These are phyloP conservation scores for Xylariales sp. DNA, from an alignment of 2,329 filamentous ascomycete species.

Conservation along the genomic window DNA sequence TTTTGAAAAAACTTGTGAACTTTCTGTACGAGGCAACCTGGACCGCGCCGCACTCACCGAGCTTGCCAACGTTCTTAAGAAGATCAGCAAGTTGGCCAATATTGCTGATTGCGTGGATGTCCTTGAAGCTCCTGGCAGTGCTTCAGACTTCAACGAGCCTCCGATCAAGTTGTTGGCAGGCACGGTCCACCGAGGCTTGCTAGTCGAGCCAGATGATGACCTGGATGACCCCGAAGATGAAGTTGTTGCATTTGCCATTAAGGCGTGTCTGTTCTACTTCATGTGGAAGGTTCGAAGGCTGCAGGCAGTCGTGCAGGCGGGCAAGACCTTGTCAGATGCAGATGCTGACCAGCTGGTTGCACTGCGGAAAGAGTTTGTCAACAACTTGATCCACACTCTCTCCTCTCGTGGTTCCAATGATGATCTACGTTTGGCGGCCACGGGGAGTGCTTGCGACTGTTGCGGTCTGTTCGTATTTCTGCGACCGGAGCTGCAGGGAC, in stretches of 20 bases:
- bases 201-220: conserved; percentile 63
- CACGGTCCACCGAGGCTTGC: conserved; percentile 69
- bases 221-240: conserved; percentile 76
- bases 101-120: conserved; percentile 74
- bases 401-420: conserved; percentile 68
- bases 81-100: conserved; percentile 75
- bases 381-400: conserved; percentile 62
- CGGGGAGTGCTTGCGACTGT: conserved; percentile 75
- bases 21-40: conserved; percentile 68
- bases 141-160: conserved; percentile 42
- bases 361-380: conserved; percentile 53
- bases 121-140: conserved; percentile 59
- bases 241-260: conserved; percentile 70
- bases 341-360: conserved; percentile 58
- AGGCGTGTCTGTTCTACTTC: conserved; percentile 80
- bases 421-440: conserved; percentile 70
- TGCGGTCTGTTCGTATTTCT: conserved; percentile 76
- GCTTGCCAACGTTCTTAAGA: conserved; percentile 68
- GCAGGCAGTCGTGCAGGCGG: conserved; percentile 48
- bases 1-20: conserved; percentile 65
- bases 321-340: conserved; percentile 49
- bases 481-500: conserved; percentile 46
- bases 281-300: conserved; percentile 81
- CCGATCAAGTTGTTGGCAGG: conserved; percentile 67
- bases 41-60: conserved; percentile 61